Base-by-base conservation (phyloP, 768 basidiomycete species). In the Lactifluus rugatus region DNA sequence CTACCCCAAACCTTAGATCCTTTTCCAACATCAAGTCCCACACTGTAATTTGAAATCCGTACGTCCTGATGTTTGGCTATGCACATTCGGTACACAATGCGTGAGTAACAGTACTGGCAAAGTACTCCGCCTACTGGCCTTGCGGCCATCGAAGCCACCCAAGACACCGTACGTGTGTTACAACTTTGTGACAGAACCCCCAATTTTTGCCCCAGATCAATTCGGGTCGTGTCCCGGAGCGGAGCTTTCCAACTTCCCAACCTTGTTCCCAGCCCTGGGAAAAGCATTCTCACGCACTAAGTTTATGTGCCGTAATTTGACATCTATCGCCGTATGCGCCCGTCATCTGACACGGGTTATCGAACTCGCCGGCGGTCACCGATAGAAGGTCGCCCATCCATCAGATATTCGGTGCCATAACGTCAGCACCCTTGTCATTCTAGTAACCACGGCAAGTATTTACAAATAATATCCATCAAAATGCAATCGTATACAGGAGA, bases 1-100 rank as follows among this genome's bases (percentile, higher is more conserved):
- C 39, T 51, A 51, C 58, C 58, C 58, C 58, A 56, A 60, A 60
- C 58, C 54, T 60, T 60, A 60, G 58, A 60, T 60, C 34, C 9
- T 28, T 11, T 21, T n/a, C 8, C 44, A 45, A 31, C 28, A 11
- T n/a, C 23, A 19, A 60, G 45, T 26, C 48, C 50, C 52, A 11
- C 37, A 46, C 48, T 23, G 19, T 60, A 55, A 55, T 55, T 45
- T 39, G 46, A 23, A 51, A 23, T 48, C 44, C n/a, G n/a, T n/a
- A n/a, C n/a, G n/a, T 49, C 47, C 58, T 28, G 32, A n/a, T 21
- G 39, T 47, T 28, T 31, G 47, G 37, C 4, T 4, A 32, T n/a
- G 13, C 41, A 14, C 21, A 16, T 59, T 36, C 23, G 45, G 28
- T 41, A 8, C 52, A 21, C 48, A n/a, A n/a, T 14, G 16, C 19